phyloP scores from a whole-genome alignment of 2,329 filamentous ascomycete species.

The Neurospora sp. region DNA sequence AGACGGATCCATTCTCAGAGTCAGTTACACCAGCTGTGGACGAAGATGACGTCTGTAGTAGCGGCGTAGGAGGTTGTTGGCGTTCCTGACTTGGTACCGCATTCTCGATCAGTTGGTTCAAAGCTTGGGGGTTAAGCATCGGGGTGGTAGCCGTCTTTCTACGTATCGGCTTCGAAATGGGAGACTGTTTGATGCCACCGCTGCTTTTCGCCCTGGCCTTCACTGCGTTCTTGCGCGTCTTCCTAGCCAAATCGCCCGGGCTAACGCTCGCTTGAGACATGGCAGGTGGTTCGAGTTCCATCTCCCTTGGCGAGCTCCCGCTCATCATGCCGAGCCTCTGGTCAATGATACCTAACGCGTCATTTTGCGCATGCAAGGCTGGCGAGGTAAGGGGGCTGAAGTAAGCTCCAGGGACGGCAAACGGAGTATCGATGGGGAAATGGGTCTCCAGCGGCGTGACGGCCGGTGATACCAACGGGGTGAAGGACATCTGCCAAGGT shows the following conservation, averaged over 20 bases:
- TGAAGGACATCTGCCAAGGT: conserved; percentile 57
- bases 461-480: conserved; percentile 73
- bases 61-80: conserved; percentile 23
- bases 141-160: conserved; percentile 45
- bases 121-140: conserved; percentile 44
- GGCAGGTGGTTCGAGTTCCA: conserved; percentile 41
- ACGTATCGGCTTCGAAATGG: conserved; percentile 59
- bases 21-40: conserved; percentile 38
- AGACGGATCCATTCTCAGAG: conserved; percentile 56
- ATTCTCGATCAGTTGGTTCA: conserved; percentile 40
- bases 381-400: conserved; percentile 79
- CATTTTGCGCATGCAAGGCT: conserved; percentile 63
- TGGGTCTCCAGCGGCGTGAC: conserved; percentile 69
- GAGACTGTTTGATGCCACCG: conserved; percentile 55
- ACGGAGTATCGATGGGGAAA: conserved; percentile 51
- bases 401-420: conserved; percentile 59
- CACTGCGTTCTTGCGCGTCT: conserved; percentile 40
- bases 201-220: conserved; percentile 38
- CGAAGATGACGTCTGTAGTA: conserved; percentile 22
- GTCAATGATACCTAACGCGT: conserved; percentile 36
- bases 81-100: conserved; percentile 20
- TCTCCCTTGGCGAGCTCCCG: conserved; percentile 47
- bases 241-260: conserved; percentile 41
- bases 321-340: conserved; percentile 32
- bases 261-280: background rate